Conservation (phyloP, 2,329 filamentous ascomycete genomes). For the Monilinia polystroma region DNA sequence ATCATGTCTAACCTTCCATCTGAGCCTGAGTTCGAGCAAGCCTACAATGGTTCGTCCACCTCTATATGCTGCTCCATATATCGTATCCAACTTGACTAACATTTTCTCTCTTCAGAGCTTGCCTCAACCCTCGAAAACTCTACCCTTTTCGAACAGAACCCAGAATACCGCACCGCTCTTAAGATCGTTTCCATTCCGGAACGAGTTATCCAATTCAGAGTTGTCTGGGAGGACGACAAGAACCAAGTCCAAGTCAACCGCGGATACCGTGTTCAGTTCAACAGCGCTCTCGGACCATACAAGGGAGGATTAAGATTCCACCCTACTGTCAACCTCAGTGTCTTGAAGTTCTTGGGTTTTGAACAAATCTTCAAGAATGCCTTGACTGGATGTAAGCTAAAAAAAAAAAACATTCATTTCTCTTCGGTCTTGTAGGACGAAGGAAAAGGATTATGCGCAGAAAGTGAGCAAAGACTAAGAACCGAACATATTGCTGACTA, state of each 20-base stretch:
- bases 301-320: slow-evolving; percentile 97
- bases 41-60: slow-evolving; percentile 71
- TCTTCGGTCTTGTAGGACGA: neutral
- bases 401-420: neutral
- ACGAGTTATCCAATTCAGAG: slow-evolving; percentile 94
- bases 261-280: slow-evolving; percentile 97
- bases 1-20: slow-evolving; percentile 77
- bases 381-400: slow-evolving; percentile 77
- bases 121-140: slow-evolving; percentile 92
- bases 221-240: slow-evolving; percentile 95
- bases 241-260: slow-evolving; percentile 87
- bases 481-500: slow-evolving; percentile 18
- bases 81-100: slow-evolving; percentile 15
- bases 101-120: slow-evolving; percentile 63
- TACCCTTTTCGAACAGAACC: slow-evolving; percentile 88
- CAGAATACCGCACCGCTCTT: slow-evolving; percentile 90
- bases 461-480: neutral
- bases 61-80: neutral
- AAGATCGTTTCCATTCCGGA: slow-evolving; percentile 87
- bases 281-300: slow-evolving; percentile 95
- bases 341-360: slow-evolving; percentile 96
- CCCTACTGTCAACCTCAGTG: slow-evolving; percentile 76
- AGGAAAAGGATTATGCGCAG: too few relatives aligned
- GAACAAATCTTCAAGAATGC: slow-evolving; percentile 99
- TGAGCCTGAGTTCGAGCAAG: slow-evolving; percentile 98